Evolutionary conservation across 2,329 filamentous ascomycete species (phyloP).

Genomic region (Rutstroemia sp.): DNA sequence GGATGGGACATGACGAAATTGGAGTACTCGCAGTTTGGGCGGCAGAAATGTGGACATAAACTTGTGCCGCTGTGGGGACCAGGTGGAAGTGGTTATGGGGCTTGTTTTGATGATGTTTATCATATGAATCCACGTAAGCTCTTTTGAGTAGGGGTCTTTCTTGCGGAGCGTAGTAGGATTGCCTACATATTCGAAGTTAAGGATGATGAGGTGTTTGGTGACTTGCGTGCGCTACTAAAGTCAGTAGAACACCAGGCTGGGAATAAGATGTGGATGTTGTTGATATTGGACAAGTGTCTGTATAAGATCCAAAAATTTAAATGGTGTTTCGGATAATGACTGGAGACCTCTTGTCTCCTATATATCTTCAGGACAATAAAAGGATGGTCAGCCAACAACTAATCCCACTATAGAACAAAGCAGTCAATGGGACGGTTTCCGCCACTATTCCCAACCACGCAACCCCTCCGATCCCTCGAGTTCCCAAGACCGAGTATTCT

Average conservation of each 20-base stretch:
- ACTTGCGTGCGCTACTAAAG: too few relatives aligned
- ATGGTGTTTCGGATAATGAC: too few relatives aligned
- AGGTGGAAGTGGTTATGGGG: conserved; percentile 25
- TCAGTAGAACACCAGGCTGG: too few relatives aligned
- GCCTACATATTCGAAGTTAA: background rate
- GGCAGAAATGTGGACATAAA: conserved; percentile 42
- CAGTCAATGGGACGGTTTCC: conserved; percentile 44
- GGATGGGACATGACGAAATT: conserved; percentile 50
- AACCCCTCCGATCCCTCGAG: conserved; percentile 18
- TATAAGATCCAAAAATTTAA: too few relatives aligned
- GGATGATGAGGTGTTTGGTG: background rate
- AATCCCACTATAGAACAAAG: conserved; percentile 32
- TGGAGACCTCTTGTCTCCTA: too few relatives aligned
- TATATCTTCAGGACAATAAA: too few relatives aligned
- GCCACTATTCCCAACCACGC: conserved; percentile 40
- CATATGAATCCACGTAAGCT: conserved; percentile 39
- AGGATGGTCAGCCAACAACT: background rate
- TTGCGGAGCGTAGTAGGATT: background rate
- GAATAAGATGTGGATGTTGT: too few relatives aligned
- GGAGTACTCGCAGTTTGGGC: conserved; percentile 46
- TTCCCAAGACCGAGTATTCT: conserved; percentile 36
- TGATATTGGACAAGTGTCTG: too few relatives aligned
- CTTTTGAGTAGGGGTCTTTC: too few relatives aligned
- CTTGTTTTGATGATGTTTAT: conserved; percentile 43
- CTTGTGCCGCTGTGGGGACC: conserved; percentile 40